A percentile compares a stretch with the other conserved stretches of the same genome.
Conservation (phyloP, 2,329 filamentous ascomycete species). For the Hypoxylon sp. region DNA sequence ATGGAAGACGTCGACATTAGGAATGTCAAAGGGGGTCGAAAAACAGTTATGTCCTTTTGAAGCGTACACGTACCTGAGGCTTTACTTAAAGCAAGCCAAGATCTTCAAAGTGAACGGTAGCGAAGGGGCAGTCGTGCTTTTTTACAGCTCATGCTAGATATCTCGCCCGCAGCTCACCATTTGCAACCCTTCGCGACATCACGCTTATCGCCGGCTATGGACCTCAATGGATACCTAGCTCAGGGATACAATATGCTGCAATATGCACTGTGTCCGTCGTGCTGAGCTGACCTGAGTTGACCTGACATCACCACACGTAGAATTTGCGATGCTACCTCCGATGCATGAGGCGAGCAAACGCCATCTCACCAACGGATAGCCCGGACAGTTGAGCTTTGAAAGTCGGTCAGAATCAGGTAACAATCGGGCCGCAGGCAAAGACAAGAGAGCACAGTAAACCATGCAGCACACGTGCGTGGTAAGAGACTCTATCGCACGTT, state of each 20-base stretch:
- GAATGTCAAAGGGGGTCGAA: slow-evolving; percentile 1
- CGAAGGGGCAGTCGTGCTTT: slow-evolving; percentile 7
- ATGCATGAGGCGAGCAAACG: slow-evolving; percentile 12
- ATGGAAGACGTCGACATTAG: background rate
- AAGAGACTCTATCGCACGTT: no score
- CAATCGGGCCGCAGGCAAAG: slow-evolving; percentile 32
- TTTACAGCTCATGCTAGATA: slow-evolving; percentile 18
- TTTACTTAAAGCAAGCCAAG: slow-evolving; percentile 17
- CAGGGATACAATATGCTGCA: slow-evolving; percentile 1
- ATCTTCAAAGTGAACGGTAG: slow-evolving; percentile 24
- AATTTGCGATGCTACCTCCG: slow-evolving; percentile 14
- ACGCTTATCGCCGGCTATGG: slow-evolving; percentile 32
- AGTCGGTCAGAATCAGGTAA: slow-evolving; percentile 31
- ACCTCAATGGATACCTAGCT: background rate
- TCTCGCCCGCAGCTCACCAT: slow-evolving; percentile 24
- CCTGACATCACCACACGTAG: slow-evolving; percentile 19
- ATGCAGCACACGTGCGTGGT: slow-evolving; percentile 18
- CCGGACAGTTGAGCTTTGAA: slow-evolving; percentile 5
- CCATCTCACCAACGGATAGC: slow-evolving; percentile 17
- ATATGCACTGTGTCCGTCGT: slow-evolving; percentile 11
- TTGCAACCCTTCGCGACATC: slow-evolving; percentile 23
- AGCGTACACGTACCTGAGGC: slow-evolving; percentile 12
- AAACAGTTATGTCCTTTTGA: slow-evolving; percentile 4
- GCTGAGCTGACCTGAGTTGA: slow-evolving; percentile 7
- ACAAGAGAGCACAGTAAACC: slow-evolving; percentile 11